Percentiles rank a stretch among this genome's conserved stretches.
Conservation (phyloP, 148 eudicot genomes). For the Chenopodium album region DNA sequence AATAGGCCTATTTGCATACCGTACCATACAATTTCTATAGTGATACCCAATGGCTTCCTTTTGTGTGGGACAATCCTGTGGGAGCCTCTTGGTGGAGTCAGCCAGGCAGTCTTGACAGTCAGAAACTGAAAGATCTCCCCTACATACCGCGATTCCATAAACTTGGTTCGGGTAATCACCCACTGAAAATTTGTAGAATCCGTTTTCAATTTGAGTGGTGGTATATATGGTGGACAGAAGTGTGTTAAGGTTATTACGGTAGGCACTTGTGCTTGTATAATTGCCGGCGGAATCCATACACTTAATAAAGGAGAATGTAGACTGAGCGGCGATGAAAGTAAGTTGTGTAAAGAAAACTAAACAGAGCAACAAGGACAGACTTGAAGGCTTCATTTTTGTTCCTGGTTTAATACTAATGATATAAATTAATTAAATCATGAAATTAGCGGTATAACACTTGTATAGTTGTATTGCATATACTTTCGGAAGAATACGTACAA, state of each 20-base stretch:
- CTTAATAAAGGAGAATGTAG: background rate
- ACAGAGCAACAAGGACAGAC: no score
- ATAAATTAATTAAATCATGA: no score
- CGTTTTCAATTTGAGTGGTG: constrained; percentile 32
- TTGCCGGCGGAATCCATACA: background rate
- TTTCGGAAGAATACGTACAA: no score
- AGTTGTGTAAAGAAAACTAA: no score
- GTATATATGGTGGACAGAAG: constrained; percentile 9
- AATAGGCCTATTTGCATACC: constrained; percentile 34
- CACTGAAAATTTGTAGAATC: constrained; percentile 35
- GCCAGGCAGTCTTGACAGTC: background rate
- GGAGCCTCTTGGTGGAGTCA: background rate
- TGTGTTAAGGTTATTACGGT: constrained; percentile 14
- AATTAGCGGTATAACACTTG: no score
- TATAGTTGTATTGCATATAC: no score
- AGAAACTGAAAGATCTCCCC: background rate
- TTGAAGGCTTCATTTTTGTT: no score
- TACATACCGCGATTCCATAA: constrained; percentile 23
- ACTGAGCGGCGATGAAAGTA: background rate
- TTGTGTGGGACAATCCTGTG: constrained; percentile 21
- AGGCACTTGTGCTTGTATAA: background rate
- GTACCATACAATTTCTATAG: constrained; percentile 20
- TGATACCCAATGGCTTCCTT: constrained; percentile 31
- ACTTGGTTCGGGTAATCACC: constrained; percentile 26
- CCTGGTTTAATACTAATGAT: no score